Evolutionary conservation across 805 yeast genomes (phyloP).

Genomic region (Candida michaelii): DNA sequence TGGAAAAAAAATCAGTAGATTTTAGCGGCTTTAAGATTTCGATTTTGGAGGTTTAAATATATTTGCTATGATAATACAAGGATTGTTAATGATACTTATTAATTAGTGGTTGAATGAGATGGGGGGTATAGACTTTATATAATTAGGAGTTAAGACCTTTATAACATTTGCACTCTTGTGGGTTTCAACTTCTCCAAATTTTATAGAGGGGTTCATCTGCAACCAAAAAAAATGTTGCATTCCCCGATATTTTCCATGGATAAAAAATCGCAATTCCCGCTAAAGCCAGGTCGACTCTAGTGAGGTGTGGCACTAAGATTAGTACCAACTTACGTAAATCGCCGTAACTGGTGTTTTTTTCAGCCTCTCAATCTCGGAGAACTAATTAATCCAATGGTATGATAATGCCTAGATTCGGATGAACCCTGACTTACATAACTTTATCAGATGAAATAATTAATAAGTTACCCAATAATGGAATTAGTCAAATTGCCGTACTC

Average conservation of each 20-base stretch:
- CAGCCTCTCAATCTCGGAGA: slow-evolving; percentile 6
- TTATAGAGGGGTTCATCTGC: slow-evolving; percentile 1
- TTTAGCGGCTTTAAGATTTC: background rate
- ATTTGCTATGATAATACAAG: too few species aligned
- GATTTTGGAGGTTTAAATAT: too few species aligned
- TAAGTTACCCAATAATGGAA: background rate
- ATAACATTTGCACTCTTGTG: slow-evolving; percentile 1
- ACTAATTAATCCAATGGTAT: slow-evolving; percentile 1
- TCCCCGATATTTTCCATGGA: background rate
- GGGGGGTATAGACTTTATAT: background rate
- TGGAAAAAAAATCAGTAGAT: slow-evolving; percentile 3
- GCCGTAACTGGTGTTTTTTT: background rate
- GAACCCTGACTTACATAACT: background rate
- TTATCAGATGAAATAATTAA: background rate
- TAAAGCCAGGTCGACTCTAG: too few species aligned
- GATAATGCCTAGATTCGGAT: background rate
- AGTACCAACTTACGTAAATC: too few species aligned
- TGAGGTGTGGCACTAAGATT: too few species aligned
- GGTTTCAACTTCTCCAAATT: background rate
- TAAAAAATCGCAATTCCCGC: background rate
- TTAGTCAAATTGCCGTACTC: background rate
- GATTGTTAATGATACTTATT: too few species aligned
- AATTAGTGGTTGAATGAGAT: too few species aligned
- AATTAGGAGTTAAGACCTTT: background rate
- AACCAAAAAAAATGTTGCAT: background rate